Base-by-base conservation (phyloP, 2,329 filamentous ascomycete species). In the Fusarium citri region DNA sequence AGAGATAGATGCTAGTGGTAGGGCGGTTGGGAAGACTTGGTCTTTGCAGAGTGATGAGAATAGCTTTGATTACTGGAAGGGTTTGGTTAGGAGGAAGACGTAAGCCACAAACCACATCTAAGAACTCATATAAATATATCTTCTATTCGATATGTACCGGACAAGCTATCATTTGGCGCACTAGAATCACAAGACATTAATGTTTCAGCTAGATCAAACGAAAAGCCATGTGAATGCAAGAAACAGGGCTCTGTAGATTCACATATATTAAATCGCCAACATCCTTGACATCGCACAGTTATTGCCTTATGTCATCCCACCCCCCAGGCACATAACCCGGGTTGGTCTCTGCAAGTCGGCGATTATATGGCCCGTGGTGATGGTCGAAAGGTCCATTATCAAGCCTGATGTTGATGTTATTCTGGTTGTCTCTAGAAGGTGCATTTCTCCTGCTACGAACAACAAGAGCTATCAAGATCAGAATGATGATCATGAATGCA, bases 31-130 rank as follows among this genome's bases (percentile, higher is more conserved):
- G 0, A 92, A 87, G 80, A 84, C 91, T 51, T 95, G 92, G 87
- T 89, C 91, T 73, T 81, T 99, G 80, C 94, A 98, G 83, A 98
- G 94, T 79, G 96, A 99, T 79, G 94, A 94, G 78, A 99, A 99
- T 77, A 98, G 94, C 79, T 99, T 99, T 83, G 96, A 99, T 81
- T 99, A 97, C 79, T 97, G 97, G 82, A 93, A 88, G 77, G 96
- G 96, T 0, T 77, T 99, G 74, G 83, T 99, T 22, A 93, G 89
- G 83, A 88, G 91, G 75, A 98, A 97, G 84, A 80, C 90, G 3
- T 94, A 57, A 6, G 54, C 23, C 16, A 49, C 23, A n/a, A 20
- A 34, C 16, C 18, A 23, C 8, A 48, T 15, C 20, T 34, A 11
- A 5, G 0, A 48, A 48, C 9, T 48, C 8, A 16, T 23, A 23